A percentile compares a stretch with the other conserved stretches of the same genome.
These are phyloP conservation scores for Xerocomellus amylosporus DNA, from an alignment of 768 basidiomycete genomes.

Conservation along the genomic window DNA sequence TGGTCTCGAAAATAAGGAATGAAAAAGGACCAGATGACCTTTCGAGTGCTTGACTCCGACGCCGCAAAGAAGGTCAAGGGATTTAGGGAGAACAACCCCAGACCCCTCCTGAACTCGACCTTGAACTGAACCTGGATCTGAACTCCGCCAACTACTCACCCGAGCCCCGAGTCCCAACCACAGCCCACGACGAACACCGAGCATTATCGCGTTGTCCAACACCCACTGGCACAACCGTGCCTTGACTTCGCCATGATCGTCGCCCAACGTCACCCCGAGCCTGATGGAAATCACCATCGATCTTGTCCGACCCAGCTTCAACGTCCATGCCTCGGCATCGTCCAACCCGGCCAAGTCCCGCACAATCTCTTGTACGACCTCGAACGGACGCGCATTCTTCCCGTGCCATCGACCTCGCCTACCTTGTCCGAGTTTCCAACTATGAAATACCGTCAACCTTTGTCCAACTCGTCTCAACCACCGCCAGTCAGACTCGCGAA, in stretches of 20 bases:
- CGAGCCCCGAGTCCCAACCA: not conserved
- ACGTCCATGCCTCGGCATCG: not conserved
- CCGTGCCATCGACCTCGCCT: not conserved
- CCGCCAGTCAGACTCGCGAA: not conserved
- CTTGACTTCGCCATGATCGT: not conserved
- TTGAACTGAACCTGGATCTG: not conserved
- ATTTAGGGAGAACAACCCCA: not conserved
- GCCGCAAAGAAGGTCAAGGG: not conserved
- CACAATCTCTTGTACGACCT: too few species aligned
- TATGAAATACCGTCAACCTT: not conserved
- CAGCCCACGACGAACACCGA: not conserved
- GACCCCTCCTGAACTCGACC: not conserved
- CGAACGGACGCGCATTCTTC: not conserved
- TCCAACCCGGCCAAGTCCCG: not conserved
- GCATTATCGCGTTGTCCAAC: not conserved
- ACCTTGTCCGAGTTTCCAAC: not conserved
- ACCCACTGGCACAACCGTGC: not conserved
- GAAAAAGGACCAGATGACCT: conserved; percentile 3
- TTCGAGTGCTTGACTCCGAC: not conserved
- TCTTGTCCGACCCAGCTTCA: not conserved
- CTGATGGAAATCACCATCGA: not conserved
- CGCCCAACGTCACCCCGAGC: not conserved
- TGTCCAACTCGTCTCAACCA: not conserved
- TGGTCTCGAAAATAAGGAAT: not conserved
- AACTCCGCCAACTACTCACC: not conserved